phyloP scores from a whole-genome alignment of 306 rosid genomes.

The Lathyrus sativus region DNA sequence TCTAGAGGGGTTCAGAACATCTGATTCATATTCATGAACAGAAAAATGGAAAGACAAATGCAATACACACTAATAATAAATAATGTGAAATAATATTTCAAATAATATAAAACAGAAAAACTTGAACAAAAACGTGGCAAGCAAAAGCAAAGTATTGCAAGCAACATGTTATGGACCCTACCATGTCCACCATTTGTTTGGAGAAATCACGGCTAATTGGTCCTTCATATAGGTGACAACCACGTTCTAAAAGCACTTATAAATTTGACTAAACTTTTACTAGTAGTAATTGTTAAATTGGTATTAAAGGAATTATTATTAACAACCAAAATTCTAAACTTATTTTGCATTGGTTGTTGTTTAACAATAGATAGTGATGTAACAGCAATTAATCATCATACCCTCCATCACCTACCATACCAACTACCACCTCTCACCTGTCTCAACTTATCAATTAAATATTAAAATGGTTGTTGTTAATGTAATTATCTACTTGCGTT shows the following conservation, averaged over 20 bases:
- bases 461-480: constrained; percentile 10
- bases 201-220: constrained; percentile 48
- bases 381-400: constrained; percentile 37
- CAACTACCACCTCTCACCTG: constrained; percentile 40
- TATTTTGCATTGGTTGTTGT: constrained; percentile 18
- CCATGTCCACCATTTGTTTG: constrained; percentile 39
- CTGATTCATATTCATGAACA: no score
- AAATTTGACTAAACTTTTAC: constrained; percentile 20
- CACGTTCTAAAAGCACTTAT: constrained; percentile 37
- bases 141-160: constrained; percentile 10
- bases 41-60: no score
- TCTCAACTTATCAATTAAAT: constrained; percentile 35
- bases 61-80: neutral
- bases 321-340: constrained; percentile 18
- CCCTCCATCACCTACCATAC: constrained; percentile 35
- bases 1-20: no score
- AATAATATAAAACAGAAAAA: neutral
- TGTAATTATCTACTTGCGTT: constrained; percentile 5
- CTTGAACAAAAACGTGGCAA: constrained; percentile 13
- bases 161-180: constrained; percentile 28
- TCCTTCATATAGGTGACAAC: constrained; percentile 27
- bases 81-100: neutral
- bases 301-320: constrained; percentile 4
- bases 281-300: constrained; percentile 7
- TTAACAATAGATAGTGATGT: constrained; percentile 38